Conservation (phyloP, 2,329 filamentous ascomycete genomes). For the Penicillium vulpinum region DNA sequence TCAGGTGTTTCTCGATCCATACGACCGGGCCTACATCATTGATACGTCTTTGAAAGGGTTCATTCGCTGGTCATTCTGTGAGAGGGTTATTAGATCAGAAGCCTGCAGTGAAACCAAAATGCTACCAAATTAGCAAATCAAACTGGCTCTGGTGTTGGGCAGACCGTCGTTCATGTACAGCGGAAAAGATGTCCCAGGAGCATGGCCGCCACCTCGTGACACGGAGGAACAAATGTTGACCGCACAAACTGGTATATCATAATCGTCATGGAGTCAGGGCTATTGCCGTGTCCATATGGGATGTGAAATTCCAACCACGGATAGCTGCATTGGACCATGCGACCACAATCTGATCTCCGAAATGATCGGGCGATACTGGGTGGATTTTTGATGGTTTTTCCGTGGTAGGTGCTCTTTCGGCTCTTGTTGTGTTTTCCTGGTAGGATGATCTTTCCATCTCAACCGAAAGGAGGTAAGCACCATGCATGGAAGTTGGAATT, state of each 20-base stretch:
- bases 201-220: slow-evolving; percentile 37
- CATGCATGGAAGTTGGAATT: slow-evolving; percentile 6
- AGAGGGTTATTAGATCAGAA: background rate
- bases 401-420: background rate
- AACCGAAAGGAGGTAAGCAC: slow-evolving; percentile 3
- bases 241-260: background rate
- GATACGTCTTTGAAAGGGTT: slow-evolving; percentile 4
- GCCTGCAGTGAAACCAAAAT: slow-evolving; percentile 7
- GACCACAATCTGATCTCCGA: slow-evolving; percentile 20
- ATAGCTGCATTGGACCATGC: slow-evolving; percentile 20
- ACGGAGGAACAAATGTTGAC: slow-evolving; percentile 5
- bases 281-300: background rate
- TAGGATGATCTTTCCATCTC: slow-evolving; percentile 15
- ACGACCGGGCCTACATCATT: background rate
- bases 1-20: background rate
- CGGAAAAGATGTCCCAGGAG: slow-evolving; percentile 30
- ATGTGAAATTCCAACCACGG: slow-evolving; percentile 21
- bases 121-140: slow-evolving; percentile 12
- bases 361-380: background rate
- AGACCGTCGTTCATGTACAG: slow-evolving; percentile 12
- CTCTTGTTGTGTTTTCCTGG: slow-evolving; percentile 1
- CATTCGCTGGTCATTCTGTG: slow-evolving; percentile 2
- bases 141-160: slow-evolving; percentile 5
- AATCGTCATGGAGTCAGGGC: background rate
- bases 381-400: background rate